Conservation (phyloP, 192 early-diverging fungal genomes). For the Rhizophlyctis rosea region DNA sequence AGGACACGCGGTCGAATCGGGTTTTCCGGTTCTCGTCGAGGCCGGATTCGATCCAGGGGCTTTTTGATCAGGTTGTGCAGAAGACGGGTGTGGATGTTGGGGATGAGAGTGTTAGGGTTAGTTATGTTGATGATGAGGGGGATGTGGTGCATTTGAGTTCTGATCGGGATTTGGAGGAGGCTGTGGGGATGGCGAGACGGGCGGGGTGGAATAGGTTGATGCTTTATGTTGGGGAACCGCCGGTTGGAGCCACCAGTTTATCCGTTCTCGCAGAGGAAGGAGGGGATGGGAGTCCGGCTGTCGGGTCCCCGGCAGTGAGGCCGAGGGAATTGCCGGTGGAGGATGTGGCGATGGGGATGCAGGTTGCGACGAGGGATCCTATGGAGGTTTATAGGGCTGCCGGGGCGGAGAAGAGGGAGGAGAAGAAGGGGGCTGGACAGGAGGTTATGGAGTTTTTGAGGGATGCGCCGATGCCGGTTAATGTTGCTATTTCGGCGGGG, state of each 20-base stretch:
- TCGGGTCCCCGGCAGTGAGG: neutral
- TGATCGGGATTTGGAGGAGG: slow-evolving; percentile 82
- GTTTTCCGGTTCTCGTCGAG: slow-evolving; percentile 41
- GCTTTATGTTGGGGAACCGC: slow-evolving; percentile 44
- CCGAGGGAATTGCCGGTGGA: neutral
- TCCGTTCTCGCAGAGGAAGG: neutral
- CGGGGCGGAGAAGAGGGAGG: neutral
- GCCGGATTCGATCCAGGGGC: slow-evolving; percentile 19
- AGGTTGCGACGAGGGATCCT: neutral
- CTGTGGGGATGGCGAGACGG: slow-evolving; percentile 74
- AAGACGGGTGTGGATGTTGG: slow-evolving; percentile 19
- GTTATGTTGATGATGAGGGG: slow-evolving; percentile 91
- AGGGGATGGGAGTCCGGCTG: neutral
- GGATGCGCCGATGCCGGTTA: slow-evolving; percentile 51
- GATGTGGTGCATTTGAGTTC: slow-evolving; percentile 82
- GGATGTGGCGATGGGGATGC: neutral
- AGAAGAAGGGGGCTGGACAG: slow-evolving; percentile 3
- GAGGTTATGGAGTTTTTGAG: slow-evolving; percentile 32
- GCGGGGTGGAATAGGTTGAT: slow-evolving; percentile 73
- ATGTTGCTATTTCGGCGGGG: slow-evolving; percentile 47
- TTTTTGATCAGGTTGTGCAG: slow-evolving; percentile 15
- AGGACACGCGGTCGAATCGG: slow-evolving; percentile 29
- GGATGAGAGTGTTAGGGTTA: slow-evolving; percentile 15
- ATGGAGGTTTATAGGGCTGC: slow-evolving; percentile 2
- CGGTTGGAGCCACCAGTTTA: slow-evolving; percentile 4